Conservation (phyloP, 805 yeast genomes). For the Babjeviella inositovora region DNA sequence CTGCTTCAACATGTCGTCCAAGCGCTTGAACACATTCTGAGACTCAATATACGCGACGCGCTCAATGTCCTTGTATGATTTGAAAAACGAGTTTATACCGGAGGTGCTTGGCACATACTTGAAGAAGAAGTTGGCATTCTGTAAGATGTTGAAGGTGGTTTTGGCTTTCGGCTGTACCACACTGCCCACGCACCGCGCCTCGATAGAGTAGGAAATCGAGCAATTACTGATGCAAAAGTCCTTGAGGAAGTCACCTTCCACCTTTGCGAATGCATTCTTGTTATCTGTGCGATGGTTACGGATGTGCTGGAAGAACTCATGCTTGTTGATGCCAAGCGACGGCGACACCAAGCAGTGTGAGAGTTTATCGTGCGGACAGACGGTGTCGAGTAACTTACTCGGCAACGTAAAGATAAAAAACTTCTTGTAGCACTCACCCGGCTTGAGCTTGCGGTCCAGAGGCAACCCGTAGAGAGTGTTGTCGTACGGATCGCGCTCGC, state of each 20-base stretch:
- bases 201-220: constrained; percentile 33
- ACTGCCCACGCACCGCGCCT: constrained; percentile 35
- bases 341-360: background rate
- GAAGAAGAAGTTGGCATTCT: constrained; percentile 1
- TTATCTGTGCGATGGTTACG: constrained; percentile 8
- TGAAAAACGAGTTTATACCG: no score
- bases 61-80: no score
- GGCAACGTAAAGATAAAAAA: constrained; percentile 22
- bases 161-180: background rate
- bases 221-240: constrained; percentile 2
- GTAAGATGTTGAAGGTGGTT: background rate
- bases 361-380: constrained; percentile 7
- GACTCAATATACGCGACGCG: no score
- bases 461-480: constrained; percentile 11
- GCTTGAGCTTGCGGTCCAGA: constrained; percentile 10
- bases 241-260: background rate
- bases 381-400: constrained; percentile 15
- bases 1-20: no score
- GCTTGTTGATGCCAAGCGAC: background rate
- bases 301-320: background rate
- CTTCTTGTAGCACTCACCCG: constrained; percentile 17
- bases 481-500: constrained; percentile 15
- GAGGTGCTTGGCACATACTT: no score
- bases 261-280: background rate
- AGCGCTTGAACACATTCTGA: no score